phyloP scores from a whole-genome alignment of 352 stramenopile species.

The Blastocystis sp. region DNA sequence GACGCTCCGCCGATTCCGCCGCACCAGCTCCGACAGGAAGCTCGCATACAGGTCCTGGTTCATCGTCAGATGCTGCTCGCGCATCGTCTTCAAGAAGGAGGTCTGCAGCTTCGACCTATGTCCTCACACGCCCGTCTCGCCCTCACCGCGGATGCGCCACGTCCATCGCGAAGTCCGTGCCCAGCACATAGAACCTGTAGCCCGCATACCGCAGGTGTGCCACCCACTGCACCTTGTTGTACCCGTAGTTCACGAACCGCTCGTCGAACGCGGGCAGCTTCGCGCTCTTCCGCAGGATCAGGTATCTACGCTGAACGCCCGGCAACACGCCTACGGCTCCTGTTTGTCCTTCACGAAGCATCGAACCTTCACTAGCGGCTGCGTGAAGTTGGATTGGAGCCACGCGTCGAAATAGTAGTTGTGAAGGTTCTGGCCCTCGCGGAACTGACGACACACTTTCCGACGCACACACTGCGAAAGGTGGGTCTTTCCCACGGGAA shows the following conservation, averaged over 20 bases:
- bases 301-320: conserved; percentile 20
- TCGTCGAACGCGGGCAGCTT: conserved; percentile 35
- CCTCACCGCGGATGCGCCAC: conserved; percentile 47
- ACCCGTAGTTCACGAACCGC: conserved; percentile 67
- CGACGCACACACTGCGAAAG: background rate
- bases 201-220: conserved; percentile 26
- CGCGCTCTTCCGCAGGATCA: conserved; percentile 34
- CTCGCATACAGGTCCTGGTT: conserved; percentile 12
- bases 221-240: conserved; percentile 66
- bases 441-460: conserved; percentile 40
- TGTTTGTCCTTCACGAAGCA: conserved; percentile 68
- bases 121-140: background rate
- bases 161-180: conserved; percentile 39
- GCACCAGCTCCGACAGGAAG: background rate
- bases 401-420: conserved; percentile 68
- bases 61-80: conserved; percentile 3
- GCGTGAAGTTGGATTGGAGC: conserved; percentile 15
- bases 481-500: conserved; percentile 12
- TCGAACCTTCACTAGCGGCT: conserved; percentile 10
- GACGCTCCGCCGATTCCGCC: background rate
- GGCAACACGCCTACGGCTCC: conserved; percentile 7
- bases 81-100: conserved; percentile 30
- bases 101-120: conserved; percentile 14
- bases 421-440: conserved; percentile 50
- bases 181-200: conserved; percentile 57